Evolutionary conservation across 495 filamentous ascomycete species (phyloP), one percentile per base, ranked within the genome.

Genomic region (Annulohypoxylon stygium): DNA sequence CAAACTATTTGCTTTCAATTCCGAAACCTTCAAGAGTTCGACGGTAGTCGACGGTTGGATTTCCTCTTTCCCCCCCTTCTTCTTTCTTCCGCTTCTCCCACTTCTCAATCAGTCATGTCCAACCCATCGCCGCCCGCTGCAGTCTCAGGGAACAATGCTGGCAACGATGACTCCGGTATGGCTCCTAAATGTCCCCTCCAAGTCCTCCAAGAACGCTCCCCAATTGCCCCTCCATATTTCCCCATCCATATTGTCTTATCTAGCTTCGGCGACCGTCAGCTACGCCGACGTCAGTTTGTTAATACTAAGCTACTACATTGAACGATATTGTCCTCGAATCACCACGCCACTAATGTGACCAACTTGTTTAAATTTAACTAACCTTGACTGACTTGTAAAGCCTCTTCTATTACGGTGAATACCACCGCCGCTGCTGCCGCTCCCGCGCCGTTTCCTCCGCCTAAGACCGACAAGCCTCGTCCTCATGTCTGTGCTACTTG

Each of bases 401-500:
- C 81, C 45, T 85, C 84, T 59, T 83, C 82, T 16, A 86, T 86
- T 61, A 86, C 84, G 73, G 84, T 86, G 73, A 86, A 86, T 55
- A 85, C 83, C 66, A 75, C 75, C 63, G 62, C 83, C 36, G 76
- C 84, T 16, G 23, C 70, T 37, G 51, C 70, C 20, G 57, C 72
- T 54, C 72, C 77, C 45, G 70, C 78, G 55, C 84, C 82, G 69
- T 88, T 90, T 74, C 92, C 93, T 61, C 90, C 93, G 18, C 91
- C 94, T 36, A 98, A 98, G 82, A 97, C 94, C 65, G 97, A 99
- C 85, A 99, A 98, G 84, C 96, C 96, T 37, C 87, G 96, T 57
- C 96, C 96, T 59, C 96, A 99, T 81, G 90, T 97, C 62, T 99
- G 96, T 82, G 91, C 88, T 26, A 99, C 97, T 34, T 99, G 96